Conservation (phyloP, 2,329 filamentous ascomycete genomes). For the Sporothrix sp. region DNA sequence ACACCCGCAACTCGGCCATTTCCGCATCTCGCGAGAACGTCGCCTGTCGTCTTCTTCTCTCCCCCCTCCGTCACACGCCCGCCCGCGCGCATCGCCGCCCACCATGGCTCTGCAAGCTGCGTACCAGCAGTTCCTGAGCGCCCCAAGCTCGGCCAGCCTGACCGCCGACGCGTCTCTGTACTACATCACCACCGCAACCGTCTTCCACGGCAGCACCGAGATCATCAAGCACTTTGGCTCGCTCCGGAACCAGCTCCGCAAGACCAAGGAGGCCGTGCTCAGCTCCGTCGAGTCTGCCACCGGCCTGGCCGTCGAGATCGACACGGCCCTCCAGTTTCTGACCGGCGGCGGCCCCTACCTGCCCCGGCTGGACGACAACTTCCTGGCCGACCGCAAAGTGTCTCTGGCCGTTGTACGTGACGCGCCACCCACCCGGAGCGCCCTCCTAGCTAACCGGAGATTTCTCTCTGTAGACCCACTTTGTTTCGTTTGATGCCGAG, state of each 20-base stretch:
- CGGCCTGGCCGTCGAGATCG: conserved; percentile 65
- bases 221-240: conserved; percentile 74
- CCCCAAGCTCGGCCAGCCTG: conserved; percentile 54
- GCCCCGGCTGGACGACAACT: conserved; percentile 87
- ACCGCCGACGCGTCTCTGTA: conserved; percentile 60
- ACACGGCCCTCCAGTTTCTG: conserved; percentile 74
- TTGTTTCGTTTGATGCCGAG: conserved; percentile 70
- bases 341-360: conserved; percentile 77
- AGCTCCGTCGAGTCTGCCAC: conserved; percentile 61
- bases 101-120: conserved; percentile 40
- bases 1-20: background rate
- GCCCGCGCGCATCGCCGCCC: background rate
- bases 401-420: conserved; percentile 68
- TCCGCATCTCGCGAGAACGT: no score
- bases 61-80: background rate
- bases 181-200: conserved; percentile 83
- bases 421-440: background rate
- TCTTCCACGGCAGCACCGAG: conserved; percentile 57
- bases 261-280: conserved; percentile 70
- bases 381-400: conserved; percentile 72
- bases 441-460: conserved; percentile 8
- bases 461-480: conserved; percentile 54
- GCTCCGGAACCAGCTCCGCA: conserved; percentile 65
- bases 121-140: conserved; percentile 64
- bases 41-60: background rate